Evolutionary conservation across 2,329 filamentous ascomycete genomes (phyloP).

Genomic region (Penicillium sp.): DNA sequence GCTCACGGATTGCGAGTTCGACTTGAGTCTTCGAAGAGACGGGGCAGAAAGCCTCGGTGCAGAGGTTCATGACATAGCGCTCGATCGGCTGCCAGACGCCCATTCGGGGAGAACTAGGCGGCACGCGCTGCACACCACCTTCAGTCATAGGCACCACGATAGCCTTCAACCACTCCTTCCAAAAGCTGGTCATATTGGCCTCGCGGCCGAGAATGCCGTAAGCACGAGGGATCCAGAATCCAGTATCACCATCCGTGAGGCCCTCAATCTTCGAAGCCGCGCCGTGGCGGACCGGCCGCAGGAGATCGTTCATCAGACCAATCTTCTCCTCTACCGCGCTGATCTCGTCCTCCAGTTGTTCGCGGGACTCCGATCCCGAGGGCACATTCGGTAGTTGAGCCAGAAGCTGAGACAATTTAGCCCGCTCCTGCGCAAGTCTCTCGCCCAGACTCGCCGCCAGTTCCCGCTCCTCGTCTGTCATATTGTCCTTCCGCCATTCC

Average conservation of each 20-base stretch:
- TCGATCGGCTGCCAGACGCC: conserved; percentile 96
- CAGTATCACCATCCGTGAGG: conserved; percentile 90
- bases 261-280: conserved; percentile 97
- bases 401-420: conserved; percentile 85
- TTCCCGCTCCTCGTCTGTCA: conserved; percentile 97
- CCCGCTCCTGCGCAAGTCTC: conserved; percentile 82
- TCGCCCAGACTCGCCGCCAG: conserved; percentile 89
- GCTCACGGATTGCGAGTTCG: conserved; percentile 84
- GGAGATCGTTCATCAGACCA: conserved; percentile 90
- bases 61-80: conserved; percentile 95
- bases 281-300: conserved; percentile 88
- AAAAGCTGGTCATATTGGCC: conserved; percentile 81
- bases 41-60: conserved; percentile 90
- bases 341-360: conserved; percentile 89
- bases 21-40: conserved; percentile 94
- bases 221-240: conserved; percentile 91
- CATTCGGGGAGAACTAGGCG: conserved; percentile 84
- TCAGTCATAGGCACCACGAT: conserved; percentile 96
- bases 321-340: conserved; percentile 97
- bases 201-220: conserved; percentile 93
- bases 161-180: conserved; percentile 97
- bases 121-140: conserved; percentile 78
- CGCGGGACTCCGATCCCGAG: conserved; percentile 80
- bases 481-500: conserved; percentile 85
- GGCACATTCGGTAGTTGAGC: conserved; percentile 78